Percentiles rank a stretch among this genome's conserved stretches.
Evolutionary conservation across 306 rosid species (phyloP).

Genomic region (Cercis canadensis): DNA sequence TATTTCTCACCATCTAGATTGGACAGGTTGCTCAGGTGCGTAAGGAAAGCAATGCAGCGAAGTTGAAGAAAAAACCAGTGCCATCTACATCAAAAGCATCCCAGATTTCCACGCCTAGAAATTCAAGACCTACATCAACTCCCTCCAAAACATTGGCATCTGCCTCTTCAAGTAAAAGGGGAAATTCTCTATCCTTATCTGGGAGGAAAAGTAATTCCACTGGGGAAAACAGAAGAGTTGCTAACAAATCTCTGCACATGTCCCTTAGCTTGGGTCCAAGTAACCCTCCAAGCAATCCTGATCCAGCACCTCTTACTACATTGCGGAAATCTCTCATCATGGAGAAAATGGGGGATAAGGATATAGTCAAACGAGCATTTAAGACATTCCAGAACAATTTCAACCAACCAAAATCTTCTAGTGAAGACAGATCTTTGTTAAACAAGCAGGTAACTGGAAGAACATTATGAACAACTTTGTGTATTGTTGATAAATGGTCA

Average conservation of each 20-base stretch:
- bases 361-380: slow-evolving; percentile 89
- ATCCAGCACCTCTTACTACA: slow-evolving; percentile 51
- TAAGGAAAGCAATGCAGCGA: slow-evolving; percentile 57
- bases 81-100: slow-evolving; percentile 55
- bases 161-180: slow-evolving; percentile 58
- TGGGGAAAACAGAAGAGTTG: slow-evolving; percentile 55
- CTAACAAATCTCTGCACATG: slow-evolving; percentile 67
- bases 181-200: slow-evolving; percentile 49
- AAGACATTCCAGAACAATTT: slow-evolving; percentile 83
- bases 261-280: slow-evolving; percentile 67
- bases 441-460: slow-evolving; percentile 60
- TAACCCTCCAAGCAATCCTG: slow-evolving; percentile 29
- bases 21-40: slow-evolving; percentile 57
- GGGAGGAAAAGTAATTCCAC: slow-evolving; percentile 52
- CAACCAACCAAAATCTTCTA: slow-evolving; percentile 57
- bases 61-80: slow-evolving; percentile 63
- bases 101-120: slow-evolving; percentile 59
- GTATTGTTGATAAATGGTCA: slow-evolving; percentile 12
- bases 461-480: slow-evolving; percentile 21
- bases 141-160: slow-evolving; percentile 43
- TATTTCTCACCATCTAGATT: slow-evolving; percentile 33
- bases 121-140: slow-evolving; percentile 53
- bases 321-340: slow-evolving; percentile 73
- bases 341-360: slow-evolving; percentile 97
- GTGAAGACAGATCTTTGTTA: slow-evolving; percentile 52